Evolutionary conservation across 129 eudicot genomes (phyloP).

Genomic region (Cynara cardunculus): DNA sequence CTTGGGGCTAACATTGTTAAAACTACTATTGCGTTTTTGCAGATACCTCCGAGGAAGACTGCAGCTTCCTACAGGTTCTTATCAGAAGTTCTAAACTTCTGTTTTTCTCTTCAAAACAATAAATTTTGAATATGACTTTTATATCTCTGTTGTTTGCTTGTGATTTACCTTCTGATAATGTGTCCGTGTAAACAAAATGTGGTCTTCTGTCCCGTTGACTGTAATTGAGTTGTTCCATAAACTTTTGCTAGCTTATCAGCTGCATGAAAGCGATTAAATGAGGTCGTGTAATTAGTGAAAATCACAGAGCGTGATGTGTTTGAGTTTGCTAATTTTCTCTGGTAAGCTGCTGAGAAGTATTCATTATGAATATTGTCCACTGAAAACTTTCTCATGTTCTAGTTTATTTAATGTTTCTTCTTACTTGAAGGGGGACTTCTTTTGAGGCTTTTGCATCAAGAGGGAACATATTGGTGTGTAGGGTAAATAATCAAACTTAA

Average conservation of each 20-base stretch:
- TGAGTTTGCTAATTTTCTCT: no score
- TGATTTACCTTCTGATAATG: background rate
- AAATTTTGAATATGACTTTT: background rate
- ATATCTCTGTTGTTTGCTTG: background rate
- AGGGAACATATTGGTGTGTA: no score
- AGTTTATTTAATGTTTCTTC: no score
- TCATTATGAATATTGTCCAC: no score
- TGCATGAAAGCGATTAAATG: background rate
- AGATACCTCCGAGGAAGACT: constrained; percentile 98
- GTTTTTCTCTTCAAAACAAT: background rate
- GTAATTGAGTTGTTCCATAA: background rate
- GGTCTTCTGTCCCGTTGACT: background rate
- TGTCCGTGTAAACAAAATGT: background rate
- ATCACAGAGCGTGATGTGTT: background rate
- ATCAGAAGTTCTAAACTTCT: background rate
- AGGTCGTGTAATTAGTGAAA: background rate
- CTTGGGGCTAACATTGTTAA: background rate
- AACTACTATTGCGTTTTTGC: constrained; percentile 29
- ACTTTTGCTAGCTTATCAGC: background rate
- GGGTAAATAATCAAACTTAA: no score
- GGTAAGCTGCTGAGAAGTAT: no score
- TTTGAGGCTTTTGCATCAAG: no score
- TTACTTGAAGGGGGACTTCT: no score
- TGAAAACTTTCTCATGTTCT: no score
- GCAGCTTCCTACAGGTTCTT: constrained; percentile 97